A percentile compares a stretch with the other conserved stretches of the same genome.
phyloP scores from a whole-genome alignment of 169 alveolate species.

The Hammondia hammondi region DNA sequence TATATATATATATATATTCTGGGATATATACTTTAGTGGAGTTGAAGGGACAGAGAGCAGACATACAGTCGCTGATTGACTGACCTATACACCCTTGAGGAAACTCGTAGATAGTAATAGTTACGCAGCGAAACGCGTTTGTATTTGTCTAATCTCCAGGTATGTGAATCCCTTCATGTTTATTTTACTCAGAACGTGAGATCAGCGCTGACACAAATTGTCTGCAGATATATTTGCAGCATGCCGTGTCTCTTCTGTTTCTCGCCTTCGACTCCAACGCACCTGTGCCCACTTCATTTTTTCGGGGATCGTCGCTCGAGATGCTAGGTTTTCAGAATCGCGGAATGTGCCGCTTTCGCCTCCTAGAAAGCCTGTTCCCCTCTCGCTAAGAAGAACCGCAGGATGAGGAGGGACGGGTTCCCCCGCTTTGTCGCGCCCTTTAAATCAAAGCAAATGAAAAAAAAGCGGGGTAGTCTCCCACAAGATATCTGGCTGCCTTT shows the following conservation, averaged over 20 bases:
- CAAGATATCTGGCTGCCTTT: too few species aligned
- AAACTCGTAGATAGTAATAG: too few species aligned
- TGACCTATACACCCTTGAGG: neutral
- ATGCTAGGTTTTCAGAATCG: neutral
- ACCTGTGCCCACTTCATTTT: constrained; percentile 7
- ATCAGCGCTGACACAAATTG: too few species aligned
- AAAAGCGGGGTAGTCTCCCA: too few species aligned
- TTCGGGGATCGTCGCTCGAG: neutral
- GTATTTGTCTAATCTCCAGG: too few species aligned
- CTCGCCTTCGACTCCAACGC: neutral
- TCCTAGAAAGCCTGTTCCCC: neutral
- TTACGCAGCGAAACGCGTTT: too few species aligned
- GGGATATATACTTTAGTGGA: too few species aligned
- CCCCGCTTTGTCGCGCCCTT: neutral
- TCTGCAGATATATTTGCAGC: neutral
- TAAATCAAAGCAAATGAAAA: too few species aligned
- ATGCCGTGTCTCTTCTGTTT: neutral
- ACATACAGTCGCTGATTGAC: neutral
- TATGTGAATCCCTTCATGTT: too few species aligned
- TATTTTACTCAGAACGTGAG: too few species aligned
- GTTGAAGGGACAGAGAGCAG: neutral
- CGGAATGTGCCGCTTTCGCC: neutral
- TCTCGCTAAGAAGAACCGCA: neutral
- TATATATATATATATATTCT: too few species aligned
- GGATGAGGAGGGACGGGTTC: constrained; percentile 8